Evolutionary conservation across 805 yeast genomes (phyloP).

Genomic region (Lipomyces lipofer): DNA sequence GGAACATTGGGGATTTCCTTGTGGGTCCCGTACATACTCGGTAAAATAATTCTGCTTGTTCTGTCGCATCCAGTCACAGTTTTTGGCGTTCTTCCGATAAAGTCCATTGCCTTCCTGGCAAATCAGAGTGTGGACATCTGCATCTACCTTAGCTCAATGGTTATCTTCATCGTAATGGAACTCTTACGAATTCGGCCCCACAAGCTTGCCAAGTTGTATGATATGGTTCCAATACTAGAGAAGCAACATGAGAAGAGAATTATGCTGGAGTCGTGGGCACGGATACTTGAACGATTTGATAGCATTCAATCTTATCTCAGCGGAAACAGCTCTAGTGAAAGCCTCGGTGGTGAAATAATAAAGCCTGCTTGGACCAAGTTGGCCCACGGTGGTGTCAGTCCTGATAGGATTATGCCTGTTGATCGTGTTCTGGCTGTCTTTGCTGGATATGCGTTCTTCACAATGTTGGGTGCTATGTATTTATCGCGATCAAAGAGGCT

Average conservation of each 20-base stretch:
- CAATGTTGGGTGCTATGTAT: constrained; percentile 20
- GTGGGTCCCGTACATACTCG: constrained; percentile 35
- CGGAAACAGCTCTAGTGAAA: background rate
- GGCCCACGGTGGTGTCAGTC: constrained; percentile 19
- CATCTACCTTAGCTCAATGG: background rate
- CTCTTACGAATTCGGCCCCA: background rate
- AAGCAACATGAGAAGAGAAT: constrained; percentile 10
- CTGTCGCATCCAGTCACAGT: constrained; percentile 20
- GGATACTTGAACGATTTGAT: constrained; percentile 8
- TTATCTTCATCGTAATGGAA: background rate
- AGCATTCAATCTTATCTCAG: background rate
- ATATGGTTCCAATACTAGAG: constrained; percentile 1
- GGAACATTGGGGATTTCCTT: constrained; percentile 25
- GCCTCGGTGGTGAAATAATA: constrained; percentile 3
- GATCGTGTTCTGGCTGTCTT: constrained; percentile 24
- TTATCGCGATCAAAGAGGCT: constrained; percentile 8
- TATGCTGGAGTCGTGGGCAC: constrained; percentile 7
- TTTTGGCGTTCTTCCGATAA: constrained; percentile 14
- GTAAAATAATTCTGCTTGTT: constrained; percentile 26
- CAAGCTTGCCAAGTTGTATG: background rate
- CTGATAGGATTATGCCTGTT: constrained; percentile 12
- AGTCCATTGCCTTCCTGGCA: constrained; percentile 14
- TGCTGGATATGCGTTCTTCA: constrained; percentile 25
- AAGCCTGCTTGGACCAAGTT: constrained; percentile 18
- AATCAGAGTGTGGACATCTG: constrained; percentile 21